Evolutionary conservation across 2,329 filamentous ascomycete genomes (phyloP).

Genomic region (Rhytidhysteron rufulum): DNA sequence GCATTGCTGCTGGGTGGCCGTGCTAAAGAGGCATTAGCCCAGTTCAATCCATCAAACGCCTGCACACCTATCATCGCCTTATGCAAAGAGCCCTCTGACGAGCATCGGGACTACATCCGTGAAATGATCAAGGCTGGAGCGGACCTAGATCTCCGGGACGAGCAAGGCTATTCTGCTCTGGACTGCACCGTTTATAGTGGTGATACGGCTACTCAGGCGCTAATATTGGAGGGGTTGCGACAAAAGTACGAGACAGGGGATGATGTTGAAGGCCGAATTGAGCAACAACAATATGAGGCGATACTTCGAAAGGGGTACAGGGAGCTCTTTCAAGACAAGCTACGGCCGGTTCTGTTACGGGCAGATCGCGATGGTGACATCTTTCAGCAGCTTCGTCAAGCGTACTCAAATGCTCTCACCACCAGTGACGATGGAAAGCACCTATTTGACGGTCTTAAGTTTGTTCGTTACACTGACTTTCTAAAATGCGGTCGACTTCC

Average conservation of each 20-base stretch:
- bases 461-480: constrained; percentile 27
- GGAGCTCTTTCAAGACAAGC: constrained; percentile 35
- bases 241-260: constrained; percentile 1
- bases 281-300: constrained; percentile 16
- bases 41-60: constrained; percentile 22
- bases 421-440: constrained; percentile 16
- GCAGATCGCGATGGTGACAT: constrained; percentile 10
- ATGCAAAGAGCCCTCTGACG: constrained; percentile 37
- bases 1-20: constrained; percentile 21
- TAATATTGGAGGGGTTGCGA: constrained; percentile 25
- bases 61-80: constrained; percentile 36
- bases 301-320: constrained; percentile 33
- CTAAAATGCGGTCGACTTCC: constrained; percentile 18
- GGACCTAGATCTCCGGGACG: constrained; percentile 29
- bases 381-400: constrained; percentile 7
- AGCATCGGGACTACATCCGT: constrained; percentile 32
- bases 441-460: constrained; percentile 26
- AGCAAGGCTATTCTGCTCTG: constrained; percentile 35
- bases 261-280: constrained; percentile 5
- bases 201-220: constrained; percentile 15
- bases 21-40: constrained; percentile 18
- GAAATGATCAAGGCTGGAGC: constrained; percentile 31
- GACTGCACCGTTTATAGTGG: constrained; percentile 37
- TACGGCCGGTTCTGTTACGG: constrained; percentile 30
- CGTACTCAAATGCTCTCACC: constrained; percentile 7